Evolutionary conservation across 306 rosid genomes (phyloP).

Genomic region (Purshia tridentata): DNA sequence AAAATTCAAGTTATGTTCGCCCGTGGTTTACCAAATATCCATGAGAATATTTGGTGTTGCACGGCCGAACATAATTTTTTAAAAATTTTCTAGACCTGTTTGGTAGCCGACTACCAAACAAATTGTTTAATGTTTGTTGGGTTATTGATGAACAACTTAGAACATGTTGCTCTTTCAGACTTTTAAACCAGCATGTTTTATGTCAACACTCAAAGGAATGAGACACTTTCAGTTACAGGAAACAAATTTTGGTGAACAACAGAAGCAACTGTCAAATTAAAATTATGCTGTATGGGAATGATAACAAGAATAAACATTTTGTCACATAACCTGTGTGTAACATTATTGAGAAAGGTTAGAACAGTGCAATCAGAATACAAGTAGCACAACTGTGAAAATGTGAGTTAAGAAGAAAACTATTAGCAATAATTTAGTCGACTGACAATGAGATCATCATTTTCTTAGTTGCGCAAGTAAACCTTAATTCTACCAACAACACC

Average conservation of each 20-base stretch:
- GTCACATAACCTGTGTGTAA: neutral
- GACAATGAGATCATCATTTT: neutral
- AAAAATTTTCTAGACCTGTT: no score
- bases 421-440: neutral
- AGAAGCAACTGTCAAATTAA: conserved; percentile 75
- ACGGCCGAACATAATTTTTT: no score
- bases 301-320: neutral
- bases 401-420: neutral
- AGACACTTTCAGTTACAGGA: conserved; percentile 82
- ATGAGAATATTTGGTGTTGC: no score
- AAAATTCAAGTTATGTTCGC: no score
- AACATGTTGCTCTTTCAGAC: no score
- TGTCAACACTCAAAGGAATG: conserved; percentile 98
- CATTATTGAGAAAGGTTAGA: neutral
- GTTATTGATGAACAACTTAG: no score
- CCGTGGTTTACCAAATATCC: no score
- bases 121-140: no score
- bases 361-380: neutral
- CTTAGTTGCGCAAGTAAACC: neutral
- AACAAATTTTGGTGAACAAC: conserved; percentile 90
- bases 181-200: no score
- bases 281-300: conserved; percentile 1
- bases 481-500: neutral
- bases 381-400: neutral
- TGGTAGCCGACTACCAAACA: no score